phyloP scores from a whole-genome alignment of 306 rosid species.

The Gynostemma pentaphyllum region DNA sequence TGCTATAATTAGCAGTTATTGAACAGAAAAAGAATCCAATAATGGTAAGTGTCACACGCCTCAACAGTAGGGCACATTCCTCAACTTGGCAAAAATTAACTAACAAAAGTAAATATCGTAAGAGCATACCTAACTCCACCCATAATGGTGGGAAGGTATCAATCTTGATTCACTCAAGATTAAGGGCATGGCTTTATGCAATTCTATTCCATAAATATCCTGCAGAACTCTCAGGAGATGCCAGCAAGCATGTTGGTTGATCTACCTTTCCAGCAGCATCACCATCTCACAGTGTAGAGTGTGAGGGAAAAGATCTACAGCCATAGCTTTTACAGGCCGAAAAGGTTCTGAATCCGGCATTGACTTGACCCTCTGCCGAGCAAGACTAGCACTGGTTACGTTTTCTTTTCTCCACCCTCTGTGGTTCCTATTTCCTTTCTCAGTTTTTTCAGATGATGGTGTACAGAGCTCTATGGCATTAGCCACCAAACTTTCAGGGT shows the following conservation, averaged over 20 bases:
- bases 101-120: neutral
- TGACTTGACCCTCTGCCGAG: slow-evolving; percentile 79
- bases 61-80: neutral
- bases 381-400: slow-evolving; percentile 79
- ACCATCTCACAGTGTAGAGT: slow-evolving; percentile 83
- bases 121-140: neutral
- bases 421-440: slow-evolving; percentile 70
- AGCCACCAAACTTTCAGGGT: slow-evolving; percentile 89
- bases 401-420: slow-evolving; percentile 93
- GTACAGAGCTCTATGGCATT: slow-evolving; percentile 94
- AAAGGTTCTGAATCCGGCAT: slow-evolving; percentile 91
- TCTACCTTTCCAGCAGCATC: slow-evolving; percentile 88
- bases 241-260: neutral
- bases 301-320: slow-evolving; percentile 93
- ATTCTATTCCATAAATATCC: neutral
- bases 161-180: neutral
- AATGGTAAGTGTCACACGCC: too few species aligned
- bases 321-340: slow-evolving; percentile 78
- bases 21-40: neutral
- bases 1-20: too few species aligned
- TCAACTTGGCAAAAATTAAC: neutral
- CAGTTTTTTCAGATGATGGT: slow-evolving; percentile 53
- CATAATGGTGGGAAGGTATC: neutral
- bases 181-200: neutral
- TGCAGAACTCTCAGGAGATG: neutral